Base-by-base conservation (phyloP, 108 stramenopile genomes). In the Poteriospumella lacustris region DNA sequence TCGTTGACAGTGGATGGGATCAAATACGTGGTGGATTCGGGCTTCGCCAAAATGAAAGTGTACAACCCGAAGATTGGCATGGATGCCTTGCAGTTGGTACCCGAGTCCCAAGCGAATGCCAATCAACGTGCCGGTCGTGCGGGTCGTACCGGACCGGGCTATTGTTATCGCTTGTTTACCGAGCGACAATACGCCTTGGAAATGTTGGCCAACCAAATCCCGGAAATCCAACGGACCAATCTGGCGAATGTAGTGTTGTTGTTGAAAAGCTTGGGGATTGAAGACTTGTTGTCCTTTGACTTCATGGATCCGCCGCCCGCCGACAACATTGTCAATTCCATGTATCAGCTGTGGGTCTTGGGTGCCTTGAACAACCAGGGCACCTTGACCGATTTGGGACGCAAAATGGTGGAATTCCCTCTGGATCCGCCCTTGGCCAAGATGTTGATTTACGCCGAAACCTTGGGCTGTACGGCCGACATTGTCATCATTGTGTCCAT, bases 31-130 rank as follows among this genome's bases (percentile, higher is more conserved):
- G 90, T 94, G 64, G 98, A 99, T 82, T 85, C 89, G 15, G 98
- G 98, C 31, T 97, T 87, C 82, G 95, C 92, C 86, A 99, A 99
- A 84, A 89, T 99, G 40, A 99, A 99, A 79, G 98, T 99, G 2
- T 99, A 96, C 89, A 99, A 99, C 83, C 94, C 97, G 9, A 94
- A 92, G 84, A 96, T 99, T 81, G 98, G 98, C 42, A 99, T 99
- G 98, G 98, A 97, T 84, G 91, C 96, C 2, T 83, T 99, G 28
- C 90, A 95, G 58, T 91, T 99, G 0, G 95, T 94, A 2, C 98
- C 98, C 12, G 91, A 97, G 19, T 89, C 89, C 31, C 91, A 94
- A 83, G 96, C 98, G 69, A 97, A 97, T 82, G 96, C 98, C 1
- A 96, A 96, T 60, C 98, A 99, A 84, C 87, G 98, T 34, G 85